These are phyloP conservation scores for Barnettozyma siamensis DNA, from an alignment of 805 yeast species.

Conservation along the genomic window DNA sequence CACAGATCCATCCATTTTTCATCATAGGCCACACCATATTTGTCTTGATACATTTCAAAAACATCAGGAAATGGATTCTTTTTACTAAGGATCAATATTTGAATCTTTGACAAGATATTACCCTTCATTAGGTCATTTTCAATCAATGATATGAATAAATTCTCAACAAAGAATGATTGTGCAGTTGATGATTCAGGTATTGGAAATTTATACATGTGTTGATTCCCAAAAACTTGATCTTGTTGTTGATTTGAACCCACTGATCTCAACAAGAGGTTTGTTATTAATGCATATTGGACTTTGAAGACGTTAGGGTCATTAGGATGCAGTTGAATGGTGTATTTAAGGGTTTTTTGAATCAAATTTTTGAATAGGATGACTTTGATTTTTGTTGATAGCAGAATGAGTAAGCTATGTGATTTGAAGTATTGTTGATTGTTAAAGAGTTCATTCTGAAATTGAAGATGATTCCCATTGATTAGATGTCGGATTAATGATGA, in stretches of 20 bases:
- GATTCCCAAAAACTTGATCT: constrained; percentile 10
- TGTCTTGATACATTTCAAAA: constrained; percentile 15
- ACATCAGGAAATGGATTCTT: constrained; percentile 37
- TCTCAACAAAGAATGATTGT: constrained; percentile 41
- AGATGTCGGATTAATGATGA: constrained; percentile 31
- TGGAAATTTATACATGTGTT: constrained; percentile 23
- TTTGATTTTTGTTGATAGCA: constrained; percentile 41
- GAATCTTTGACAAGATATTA: constrained; percentile 38
- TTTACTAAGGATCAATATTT: constrained; percentile 37
- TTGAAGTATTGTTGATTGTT: constrained; percentile 35
- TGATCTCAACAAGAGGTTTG: constrained; percentile 21
- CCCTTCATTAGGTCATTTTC: constrained; percentile 51
- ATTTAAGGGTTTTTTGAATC: constrained; percentile 19
- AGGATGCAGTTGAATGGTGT: neutral
- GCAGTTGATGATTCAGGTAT: constrained; percentile 7
- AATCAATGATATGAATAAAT: constrained; percentile 43
- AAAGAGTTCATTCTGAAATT: constrained; percentile 30
- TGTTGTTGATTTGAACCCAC: constrained; percentile 18
- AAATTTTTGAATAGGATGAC: constrained; percentile 43
- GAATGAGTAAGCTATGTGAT: constrained; percentile 32
- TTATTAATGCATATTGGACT: constrained; percentile 12
- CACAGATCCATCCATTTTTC: constrained; percentile 18
- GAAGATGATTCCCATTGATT: constrained; percentile 37
- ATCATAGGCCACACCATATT: constrained; percentile 7
- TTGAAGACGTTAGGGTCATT: constrained; percentile 7